Conservation (phyloP, 1,284 basidiomycete genomes). For the Cystobasidium sp. region DNA sequence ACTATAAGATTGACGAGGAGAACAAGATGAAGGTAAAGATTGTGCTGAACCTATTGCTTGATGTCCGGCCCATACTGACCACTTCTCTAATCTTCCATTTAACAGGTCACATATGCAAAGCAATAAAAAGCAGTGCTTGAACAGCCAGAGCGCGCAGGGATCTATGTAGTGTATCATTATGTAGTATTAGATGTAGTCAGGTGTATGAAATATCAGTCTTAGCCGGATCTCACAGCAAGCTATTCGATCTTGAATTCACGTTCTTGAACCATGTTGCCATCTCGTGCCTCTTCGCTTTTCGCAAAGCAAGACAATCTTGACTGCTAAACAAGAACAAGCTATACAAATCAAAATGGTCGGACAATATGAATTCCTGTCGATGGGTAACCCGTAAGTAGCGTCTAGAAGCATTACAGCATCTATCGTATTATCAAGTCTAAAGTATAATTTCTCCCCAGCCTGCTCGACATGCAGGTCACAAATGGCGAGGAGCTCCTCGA, state of each 20-base stretch:
- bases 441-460: conserved; percentile 29
- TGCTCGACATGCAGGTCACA: conserved; percentile 59
- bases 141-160: neutral
- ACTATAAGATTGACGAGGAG: conserved; percentile 85
- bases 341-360: conserved; percentile 16
- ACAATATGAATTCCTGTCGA: conserved; percentile 51
- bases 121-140: conserved; percentile 15
- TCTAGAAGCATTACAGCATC: neutral
- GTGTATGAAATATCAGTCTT: neutral
- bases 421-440: neutral
- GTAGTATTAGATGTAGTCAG: conserved; percentile 2
- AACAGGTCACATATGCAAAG: conserved; percentile 41
- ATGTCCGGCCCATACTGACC: neutral
- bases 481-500: conserved; percentile 77
- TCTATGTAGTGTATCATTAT: conserved; percentile 27
- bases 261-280: conserved; percentile 4
- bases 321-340: neutral
- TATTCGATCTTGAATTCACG: conserved; percentile 3
- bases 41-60: neutral
- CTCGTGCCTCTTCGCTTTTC: neutral
- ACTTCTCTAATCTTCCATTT: neutral
- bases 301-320: neutral
- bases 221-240: neutral
- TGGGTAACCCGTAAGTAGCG: conserved; percentile 54
- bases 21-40: conserved; percentile 78